A percentile compares a stretch with the other conserved stretches of the same genome.
phyloP scores from a whole-genome alignment of 2,329 filamentous ascomycete genomes.

The Tolypocladium ovalisporum region DNA sequence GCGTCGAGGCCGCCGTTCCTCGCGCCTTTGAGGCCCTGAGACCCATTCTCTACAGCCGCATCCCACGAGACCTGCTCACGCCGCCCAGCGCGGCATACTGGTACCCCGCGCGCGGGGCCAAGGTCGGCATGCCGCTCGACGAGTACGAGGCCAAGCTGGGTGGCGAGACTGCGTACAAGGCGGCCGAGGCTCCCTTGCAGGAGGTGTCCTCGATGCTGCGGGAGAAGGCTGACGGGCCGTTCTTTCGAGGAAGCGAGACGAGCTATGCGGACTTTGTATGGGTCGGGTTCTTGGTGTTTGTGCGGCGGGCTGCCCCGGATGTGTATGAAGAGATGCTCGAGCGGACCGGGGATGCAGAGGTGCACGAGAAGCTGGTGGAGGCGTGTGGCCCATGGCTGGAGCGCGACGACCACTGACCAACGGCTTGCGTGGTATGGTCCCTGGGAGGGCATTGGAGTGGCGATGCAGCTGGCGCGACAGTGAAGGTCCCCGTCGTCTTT shows the following conservation, averaged over 20 bases:
- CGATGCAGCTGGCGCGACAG: too few species aligned
- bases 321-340: background rate
- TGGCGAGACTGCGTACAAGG: background rate
- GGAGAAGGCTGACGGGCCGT: slow-evolving; percentile 46
- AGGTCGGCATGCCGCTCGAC: background rate
- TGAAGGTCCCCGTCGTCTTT: too few species aligned
- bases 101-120: background rate
- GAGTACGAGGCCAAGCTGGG: background rate
- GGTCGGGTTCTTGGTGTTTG: background rate
- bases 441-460: too few species aligned
- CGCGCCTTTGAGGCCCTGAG: background rate
- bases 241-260: slow-evolving; percentile 43
- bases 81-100: background rate
- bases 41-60: background rate
- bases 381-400: background rate
- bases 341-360: background rate
- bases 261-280: background rate
- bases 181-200: background rate
- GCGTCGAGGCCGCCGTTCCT: background rate
- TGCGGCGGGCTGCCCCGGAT: background rate
- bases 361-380: background rate
- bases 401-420: background rate
- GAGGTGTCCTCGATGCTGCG: slow-evolving; percentile 12
- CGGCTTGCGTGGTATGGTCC: too few species aligned
- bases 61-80: background rate